phyloP scores from a whole-genome alignment of 305 asterid genomes.

The Salvia sclarea region DNA sequence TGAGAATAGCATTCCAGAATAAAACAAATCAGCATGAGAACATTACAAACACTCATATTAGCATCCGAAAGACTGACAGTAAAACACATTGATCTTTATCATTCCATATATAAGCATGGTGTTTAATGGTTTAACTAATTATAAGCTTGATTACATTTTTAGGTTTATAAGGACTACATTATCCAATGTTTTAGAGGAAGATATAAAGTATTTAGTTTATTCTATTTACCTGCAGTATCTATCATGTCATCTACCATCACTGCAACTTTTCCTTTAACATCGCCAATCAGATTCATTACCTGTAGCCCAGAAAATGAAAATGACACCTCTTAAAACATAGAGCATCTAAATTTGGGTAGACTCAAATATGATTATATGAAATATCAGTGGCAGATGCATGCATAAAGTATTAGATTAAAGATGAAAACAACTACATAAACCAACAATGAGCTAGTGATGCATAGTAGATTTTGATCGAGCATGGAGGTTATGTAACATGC shows the following conservation, averaged over 20 bases:
- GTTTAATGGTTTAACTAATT: constrained; percentile 1
- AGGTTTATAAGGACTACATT: not conserved
- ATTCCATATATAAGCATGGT: constrained; percentile 5
- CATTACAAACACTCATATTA: not conserved
- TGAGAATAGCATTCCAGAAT: not conserved
- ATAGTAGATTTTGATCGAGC: not conserved
- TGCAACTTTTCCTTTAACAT: constrained; percentile 86
- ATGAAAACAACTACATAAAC: not conserved
- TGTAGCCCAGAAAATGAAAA: constrained; percentile 40
- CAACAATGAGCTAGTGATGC: not conserved
- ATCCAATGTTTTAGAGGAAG: constrained; percentile 9
- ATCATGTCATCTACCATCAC: constrained; percentile 95
- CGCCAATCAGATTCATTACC: constrained; percentile 94
- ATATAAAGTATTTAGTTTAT: not conserved
- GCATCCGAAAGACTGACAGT: not conserved
- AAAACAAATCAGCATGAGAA: not conserved
- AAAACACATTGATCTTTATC: not conserved
- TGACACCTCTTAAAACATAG: not conserved
- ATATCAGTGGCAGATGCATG: constrained; percentile 4
- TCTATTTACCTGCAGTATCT: constrained; percentile 78
- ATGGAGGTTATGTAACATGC: not conserved
- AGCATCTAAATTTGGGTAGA: not conserved
- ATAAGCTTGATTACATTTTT: constrained; percentile 4
- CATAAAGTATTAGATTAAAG: not conserved
- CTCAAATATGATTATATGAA: not conserved